Base-by-base conservation (phyloP, 169 alveolate genomes). In the Perkinsus marinus region DNA sequence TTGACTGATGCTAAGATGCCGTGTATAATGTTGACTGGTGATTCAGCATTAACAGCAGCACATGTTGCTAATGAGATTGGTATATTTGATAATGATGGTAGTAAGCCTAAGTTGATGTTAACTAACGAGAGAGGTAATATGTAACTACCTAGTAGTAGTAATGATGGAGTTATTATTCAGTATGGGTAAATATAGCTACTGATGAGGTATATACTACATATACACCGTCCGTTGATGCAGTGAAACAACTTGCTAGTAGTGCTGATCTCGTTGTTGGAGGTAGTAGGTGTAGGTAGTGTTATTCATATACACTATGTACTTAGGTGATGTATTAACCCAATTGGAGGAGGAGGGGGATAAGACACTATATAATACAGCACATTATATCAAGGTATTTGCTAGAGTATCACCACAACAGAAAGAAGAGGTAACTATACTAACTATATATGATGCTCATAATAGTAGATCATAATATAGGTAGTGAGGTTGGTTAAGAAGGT, bases 331-430 rank as follows among this genome's bases (percentile, higher is more conserved):
- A 16, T 16, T 57, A 16, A 57, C 37, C 5, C 79, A 57, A 16
- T 57, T 57, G 22, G 79, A 57, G 34, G 79, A 57, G 79, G 79
- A 57, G 22, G 79, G 79, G 26, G 79, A 57, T 16, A 57, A 57
- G 34, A 57, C 79, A 16, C 93, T 41, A 89, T 79, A 30, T 39
- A 36, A 34, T 68, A 92, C 43, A 90, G 93, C 39, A 89, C 93
- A 39, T 43, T 92, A 90, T 68, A 95, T 39, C 41, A 30, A 93
- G 92, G 93, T 97, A 89, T 97, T 95, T 94, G 96, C 98, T 43
- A 91, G 98, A 89, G 95, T 96, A 34, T 93, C 97, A 46, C 98
- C 97, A 7, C 91, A 91, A 39, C 94, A 97, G 69, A 97, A 97
- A 92, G 97, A 95, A 92, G 92, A 91, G 34, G 79, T 41, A 41